Evolutionary conservation across 2,329 filamentous ascomycete genomes (phyloP).

Genomic region (Cryphonectria naterciae): DNA sequence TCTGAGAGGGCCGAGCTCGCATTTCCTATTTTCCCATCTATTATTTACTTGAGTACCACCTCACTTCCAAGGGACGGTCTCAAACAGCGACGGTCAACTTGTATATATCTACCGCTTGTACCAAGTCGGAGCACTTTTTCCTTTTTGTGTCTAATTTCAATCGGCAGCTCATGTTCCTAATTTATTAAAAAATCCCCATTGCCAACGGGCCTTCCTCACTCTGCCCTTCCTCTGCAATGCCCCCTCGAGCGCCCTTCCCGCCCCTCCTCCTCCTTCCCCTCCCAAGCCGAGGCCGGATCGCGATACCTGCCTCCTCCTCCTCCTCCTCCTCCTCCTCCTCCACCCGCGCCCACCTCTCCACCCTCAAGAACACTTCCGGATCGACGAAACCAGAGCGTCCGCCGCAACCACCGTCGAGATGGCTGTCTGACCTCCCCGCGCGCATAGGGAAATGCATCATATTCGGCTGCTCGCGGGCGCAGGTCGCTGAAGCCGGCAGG

Average conservation of each 20-base stretch:
- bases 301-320: neutral
- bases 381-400: constrained; percentile 9
- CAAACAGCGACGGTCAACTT: neutral
- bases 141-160: neutral
- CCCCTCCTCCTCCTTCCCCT: constrained; percentile 22
- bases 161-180: neutral
- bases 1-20: neutral
- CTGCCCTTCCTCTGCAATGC: constrained; percentile 31
- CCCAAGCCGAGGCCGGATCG: constrained; percentile 23
- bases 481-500: constrained; percentile 59
- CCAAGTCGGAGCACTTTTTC: neutral
- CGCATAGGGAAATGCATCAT: constrained; percentile 75
- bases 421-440: constrained; percentile 70
- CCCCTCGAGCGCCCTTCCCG: constrained; percentile 32
- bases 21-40: neutral
- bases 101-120: neutral
- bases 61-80: neutral
- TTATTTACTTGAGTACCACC: neutral
- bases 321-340: neutral
- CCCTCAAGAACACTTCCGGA: neutral
- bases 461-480: constrained; percentile 67
- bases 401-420: constrained; percentile 56
- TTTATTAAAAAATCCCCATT: neutral
- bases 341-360: constrained; percentile 11
- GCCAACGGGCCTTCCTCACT: neutral